Evolutionary conservation across 148 eudicot genomes (phyloP), one percentile per base, ranked within the genome.

Genomic region (Fagopyrum esculentum): DNA sequence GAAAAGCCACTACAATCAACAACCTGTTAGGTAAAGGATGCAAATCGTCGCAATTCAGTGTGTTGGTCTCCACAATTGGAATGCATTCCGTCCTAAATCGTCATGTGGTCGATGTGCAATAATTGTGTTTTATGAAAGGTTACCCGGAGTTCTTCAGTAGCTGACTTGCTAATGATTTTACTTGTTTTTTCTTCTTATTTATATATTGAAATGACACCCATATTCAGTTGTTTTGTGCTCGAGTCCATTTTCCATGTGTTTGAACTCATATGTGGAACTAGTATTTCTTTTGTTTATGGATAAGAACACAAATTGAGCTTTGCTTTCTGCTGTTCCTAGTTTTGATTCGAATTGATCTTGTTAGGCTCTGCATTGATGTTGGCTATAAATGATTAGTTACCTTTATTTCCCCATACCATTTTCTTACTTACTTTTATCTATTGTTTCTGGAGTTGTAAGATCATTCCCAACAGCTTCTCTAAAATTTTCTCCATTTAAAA

Each of bases 1-100:
- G 89, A 95, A 92, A 88, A 95, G 81, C 76, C 97, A 92, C 83
- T 95, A 95, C 90, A 95, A 95, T 85, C 98, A 95, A 87, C 97
- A 92, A 75, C 98, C 98, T 3, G 87, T 84, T 46, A 81, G 97
- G 81, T 95, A 89, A 81, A 81, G 66, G 10, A 56, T 12, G 16
- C 40, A 12, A 5, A 51, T 51, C 16, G 13, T 13, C 2, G 30
- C 40, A 6, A 6, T 8, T 59, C 30, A 59, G 30, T 19, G 3
- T 22, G 7, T 22, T 22, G 7, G 8, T 9, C 22, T 22, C 4
- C 30, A 3, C 64, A 59, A 12, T 10, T 43, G 19, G 47, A 66
- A 66, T 6, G 47, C 52, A 49, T 49, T 35, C 52, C 52, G 12
- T 49, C 52, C 52, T 49, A 8, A 12, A 8, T 49, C 52, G 52